These are phyloP conservation scores for Suillus alpinus DNA, from an alignment of 768 basidiomycete species.

Conservation along the genomic window DNA sequence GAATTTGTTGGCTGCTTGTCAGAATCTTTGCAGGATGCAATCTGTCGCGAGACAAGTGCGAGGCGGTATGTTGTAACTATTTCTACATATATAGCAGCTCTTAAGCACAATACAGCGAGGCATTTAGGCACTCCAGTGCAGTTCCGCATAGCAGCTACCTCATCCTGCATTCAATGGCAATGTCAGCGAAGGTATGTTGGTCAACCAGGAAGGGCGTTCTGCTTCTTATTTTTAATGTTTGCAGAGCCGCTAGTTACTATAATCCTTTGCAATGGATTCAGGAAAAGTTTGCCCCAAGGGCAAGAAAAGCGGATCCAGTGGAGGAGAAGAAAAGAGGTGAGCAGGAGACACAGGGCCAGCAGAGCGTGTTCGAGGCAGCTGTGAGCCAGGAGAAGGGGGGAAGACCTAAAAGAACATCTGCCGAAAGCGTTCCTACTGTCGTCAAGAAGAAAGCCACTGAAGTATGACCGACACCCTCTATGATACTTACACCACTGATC, in stretches of 20 bases:
- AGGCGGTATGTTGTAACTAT: conserved; percentile 19
- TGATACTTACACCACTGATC: neutral
- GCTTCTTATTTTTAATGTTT: conserved; percentile 1
- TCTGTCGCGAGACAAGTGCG: conserved; percentile 21
- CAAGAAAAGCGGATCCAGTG: conserved; percentile 43
- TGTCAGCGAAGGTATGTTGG: conserved; percentile 45
- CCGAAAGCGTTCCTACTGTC: conserved; percentile 6
- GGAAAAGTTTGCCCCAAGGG: conserved; percentile 50
- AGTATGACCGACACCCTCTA: conserved; percentile 15
- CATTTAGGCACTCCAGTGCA: conserved; percentile 12
- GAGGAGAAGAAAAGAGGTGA: conserved; percentile 41
- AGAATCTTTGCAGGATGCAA: conserved; percentile 23
- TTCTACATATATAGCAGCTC: neutral
- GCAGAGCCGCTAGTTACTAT: conserved; percentile 42
- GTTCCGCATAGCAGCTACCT: conserved; percentile 9
- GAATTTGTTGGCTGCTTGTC: conserved; percentile 14
- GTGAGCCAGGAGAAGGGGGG: conserved; percentile 10
- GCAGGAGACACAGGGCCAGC: conserved; percentile 36
- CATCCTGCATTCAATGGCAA: conserved; percentile 31
- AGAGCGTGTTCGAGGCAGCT: conserved; percentile 15
- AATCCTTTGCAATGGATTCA: conserved; percentile 64
- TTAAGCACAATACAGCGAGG: conserved; percentile 12
- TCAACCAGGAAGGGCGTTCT: neutral
- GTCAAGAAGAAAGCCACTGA: conserved; percentile 27
- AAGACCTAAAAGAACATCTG: neutral